Conservation (phyloP, 192 early-diverging fungal species). For the Lunasporangiospora selenospora region DNA sequence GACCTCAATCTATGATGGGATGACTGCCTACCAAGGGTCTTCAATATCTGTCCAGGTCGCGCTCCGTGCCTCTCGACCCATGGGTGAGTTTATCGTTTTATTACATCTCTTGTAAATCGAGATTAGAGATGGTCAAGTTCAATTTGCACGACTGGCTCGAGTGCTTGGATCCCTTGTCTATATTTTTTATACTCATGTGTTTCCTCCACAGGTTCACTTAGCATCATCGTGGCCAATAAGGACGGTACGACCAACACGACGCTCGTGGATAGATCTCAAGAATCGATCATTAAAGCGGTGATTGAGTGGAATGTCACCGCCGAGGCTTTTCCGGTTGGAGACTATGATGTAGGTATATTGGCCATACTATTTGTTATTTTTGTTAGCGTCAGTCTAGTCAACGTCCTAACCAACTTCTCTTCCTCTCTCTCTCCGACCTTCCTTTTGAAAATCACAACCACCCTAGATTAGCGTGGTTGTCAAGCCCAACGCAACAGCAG, state of each 20-base stretch:
- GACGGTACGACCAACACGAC: conserved; percentile 36
- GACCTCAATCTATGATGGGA: conserved; percentile 6
- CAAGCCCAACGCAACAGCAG: no score
- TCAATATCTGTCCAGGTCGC: conserved; percentile 15
- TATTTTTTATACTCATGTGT: background rate
- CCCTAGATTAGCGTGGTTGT: no score
- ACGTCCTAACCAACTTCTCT: no score
- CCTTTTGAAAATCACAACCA: no score
- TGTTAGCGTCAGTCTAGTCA: no score
- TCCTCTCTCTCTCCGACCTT: no score
- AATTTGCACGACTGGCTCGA: no score
- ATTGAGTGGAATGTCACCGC: conserved; percentile 25
- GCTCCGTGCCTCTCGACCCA: background rate
- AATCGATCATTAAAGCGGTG: background rate
- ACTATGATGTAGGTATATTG: conserved; percentile 31
- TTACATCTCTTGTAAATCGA: background rate
- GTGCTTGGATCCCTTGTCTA: background rate
- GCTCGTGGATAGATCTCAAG: background rate
- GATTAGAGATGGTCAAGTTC: background rate
- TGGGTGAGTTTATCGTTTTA: conserved; percentile 30
- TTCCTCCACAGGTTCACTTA: conserved; percentile 7
- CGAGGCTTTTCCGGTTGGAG: conserved; percentile 11
- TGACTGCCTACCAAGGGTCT: conserved; percentile 9
- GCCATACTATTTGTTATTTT: no score
- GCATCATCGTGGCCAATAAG: conserved; percentile 19